Evolutionary conservation across 768 basidiomycete species (phyloP), one percentile per base, ranked within the genome.

Genomic region (Piloderma croceum): DNA sequence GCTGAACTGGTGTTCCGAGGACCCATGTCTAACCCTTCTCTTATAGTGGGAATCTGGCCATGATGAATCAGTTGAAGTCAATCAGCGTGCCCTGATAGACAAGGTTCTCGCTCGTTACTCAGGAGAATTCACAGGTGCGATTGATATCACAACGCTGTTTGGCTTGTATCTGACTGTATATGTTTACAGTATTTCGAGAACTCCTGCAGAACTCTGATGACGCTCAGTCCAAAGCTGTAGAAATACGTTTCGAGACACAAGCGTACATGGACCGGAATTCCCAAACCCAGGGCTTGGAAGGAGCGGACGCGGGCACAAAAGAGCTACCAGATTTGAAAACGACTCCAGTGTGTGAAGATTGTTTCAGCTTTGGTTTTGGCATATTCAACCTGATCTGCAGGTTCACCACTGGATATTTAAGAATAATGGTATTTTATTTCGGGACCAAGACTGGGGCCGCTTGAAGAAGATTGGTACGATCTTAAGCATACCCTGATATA

Each of bases 181-280:
- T 33, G 34, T n/a, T 13, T 21, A 11, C 42, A 72, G 78, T 83
- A 32, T 81, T 80, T 44, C 64, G 93, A 36, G 94, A 97, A 59
- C 74, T 99, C 5, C 66, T 97, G 0, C 94, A 98, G 68, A 97
- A 99, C 57, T 92, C 92, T 21, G 92, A 96, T 57, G 93, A 96
- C 62, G 91, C 87, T 3, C 81, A 75, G 33, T 79, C 88, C 2
- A 77, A 70, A 38, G 64, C 71, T 11, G 89, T 82, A 3, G 83
- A 93, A 60, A 86, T 93, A 32, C 76, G 69, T 36, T 91, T 92
- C 45, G 77, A 88, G 54, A 89, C 87, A 3, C 65, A 76, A 51
- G 53, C 49, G 15, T 76, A 62, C 50, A 35, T 76, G 31, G 63
- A 68, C 22, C 54, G 48, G 29, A 62, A 56, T 42, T 7, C 15